phyloP scores from a whole-genome alignment of 176 grass and related monocot genomes.

The Zizania latifolia region DNA sequence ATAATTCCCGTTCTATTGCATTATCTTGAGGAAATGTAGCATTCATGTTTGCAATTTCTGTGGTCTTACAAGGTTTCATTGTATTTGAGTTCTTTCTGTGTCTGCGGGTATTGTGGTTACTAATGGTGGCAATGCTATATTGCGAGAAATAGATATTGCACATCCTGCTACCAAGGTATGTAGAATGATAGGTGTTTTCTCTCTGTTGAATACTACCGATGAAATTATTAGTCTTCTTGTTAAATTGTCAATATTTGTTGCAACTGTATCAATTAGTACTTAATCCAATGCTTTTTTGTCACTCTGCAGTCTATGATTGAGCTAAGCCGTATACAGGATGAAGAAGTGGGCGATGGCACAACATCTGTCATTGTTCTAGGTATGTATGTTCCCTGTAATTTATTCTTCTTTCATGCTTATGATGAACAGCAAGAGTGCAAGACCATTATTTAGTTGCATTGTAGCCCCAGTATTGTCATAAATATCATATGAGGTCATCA shows the following conservation, averaged over 20 bases:
- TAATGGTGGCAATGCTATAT: slow-evolving; percentile 96
- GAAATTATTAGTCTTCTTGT: not conserved
- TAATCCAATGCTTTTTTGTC: not conserved
- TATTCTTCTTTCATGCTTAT: not conserved
- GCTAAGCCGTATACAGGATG: slow-evolving; percentile 96
- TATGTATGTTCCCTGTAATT: slow-evolving; percentile 20
- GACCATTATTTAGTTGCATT: not conserved
- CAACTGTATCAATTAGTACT: not conserved
- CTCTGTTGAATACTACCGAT: not conserved
- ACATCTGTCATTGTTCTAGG: slow-evolving; percentile 99
- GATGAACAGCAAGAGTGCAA: not conserved
- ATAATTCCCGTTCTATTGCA: not conserved
- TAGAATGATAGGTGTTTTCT: not conserved
- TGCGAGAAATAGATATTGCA: slow-evolving; percentile 91
- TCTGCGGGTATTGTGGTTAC: slow-evolving; percentile 88
- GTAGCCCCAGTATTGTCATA: not conserved
- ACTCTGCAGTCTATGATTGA: slow-evolving; percentile 87
- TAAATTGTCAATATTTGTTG: not conserved
- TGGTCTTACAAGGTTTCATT: not conserved
- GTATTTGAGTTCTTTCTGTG: slow-evolving; percentile 12
- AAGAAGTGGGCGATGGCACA: slow-evolving; percentile 98
- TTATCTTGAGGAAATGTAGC: not conserved
- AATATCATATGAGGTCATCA: not conserved
- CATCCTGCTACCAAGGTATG: slow-evolving; percentile 95
- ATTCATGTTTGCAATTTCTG: not conserved